These are phyloP conservation scores for Fusarium anthophilum DNA, from an alignment of 2,329 filamentous ascomycete genomes.

Conservation along the genomic window DNA sequence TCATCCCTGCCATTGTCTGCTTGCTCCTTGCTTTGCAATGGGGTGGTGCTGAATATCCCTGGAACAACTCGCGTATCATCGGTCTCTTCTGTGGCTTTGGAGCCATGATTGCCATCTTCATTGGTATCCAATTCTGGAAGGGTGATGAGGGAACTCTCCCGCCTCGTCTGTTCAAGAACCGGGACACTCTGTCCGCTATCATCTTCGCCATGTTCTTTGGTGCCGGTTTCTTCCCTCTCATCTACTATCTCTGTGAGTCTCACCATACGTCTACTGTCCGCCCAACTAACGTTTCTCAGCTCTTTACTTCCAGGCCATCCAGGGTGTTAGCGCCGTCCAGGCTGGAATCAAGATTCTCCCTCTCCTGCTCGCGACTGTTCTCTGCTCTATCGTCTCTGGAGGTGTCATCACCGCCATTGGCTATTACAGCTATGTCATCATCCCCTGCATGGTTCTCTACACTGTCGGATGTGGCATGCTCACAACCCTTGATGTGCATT, in stretches of 20 bases:
- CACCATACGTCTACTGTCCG: neutral
- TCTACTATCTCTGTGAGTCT: conserved; percentile 62
- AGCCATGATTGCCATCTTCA: conserved; percentile 57
- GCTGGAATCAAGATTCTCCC: conserved; percentile 66
- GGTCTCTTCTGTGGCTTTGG: conserved; percentile 62
- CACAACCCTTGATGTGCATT: conserved; percentile 60
- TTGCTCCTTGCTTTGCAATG: conserved; percentile 66
- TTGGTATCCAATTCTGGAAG: conserved; percentile 56
- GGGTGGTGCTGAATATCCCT: conserved; percentile 63
- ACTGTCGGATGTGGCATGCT: conserved; percentile 63
- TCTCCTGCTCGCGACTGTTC: conserved; percentile 60
- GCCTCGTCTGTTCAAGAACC: conserved; percentile 55
- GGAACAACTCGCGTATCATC: conserved; percentile 59
- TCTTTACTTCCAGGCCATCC: conserved; percentile 64
- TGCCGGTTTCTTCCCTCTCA: conserved; percentile 61
- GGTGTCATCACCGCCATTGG: conserved; percentile 54
- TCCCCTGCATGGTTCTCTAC: conserved; percentile 53
- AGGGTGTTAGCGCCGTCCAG: conserved; percentile 61
- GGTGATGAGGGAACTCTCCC: conserved; percentile 57
- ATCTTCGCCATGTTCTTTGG: conserved; percentile 60
- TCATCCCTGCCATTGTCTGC: conserved; percentile 62
- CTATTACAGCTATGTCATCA: conserved; percentile 54
- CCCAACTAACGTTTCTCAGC: conserved; percentile 45
- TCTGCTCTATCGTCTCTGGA: conserved; percentile 58
- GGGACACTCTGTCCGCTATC: conserved; percentile 53